These are phyloP conservation scores for Hypoxylon cercidicola DNA, from an alignment of 495 filamentous ascomycete species.

Conservation along the genomic window DNA sequence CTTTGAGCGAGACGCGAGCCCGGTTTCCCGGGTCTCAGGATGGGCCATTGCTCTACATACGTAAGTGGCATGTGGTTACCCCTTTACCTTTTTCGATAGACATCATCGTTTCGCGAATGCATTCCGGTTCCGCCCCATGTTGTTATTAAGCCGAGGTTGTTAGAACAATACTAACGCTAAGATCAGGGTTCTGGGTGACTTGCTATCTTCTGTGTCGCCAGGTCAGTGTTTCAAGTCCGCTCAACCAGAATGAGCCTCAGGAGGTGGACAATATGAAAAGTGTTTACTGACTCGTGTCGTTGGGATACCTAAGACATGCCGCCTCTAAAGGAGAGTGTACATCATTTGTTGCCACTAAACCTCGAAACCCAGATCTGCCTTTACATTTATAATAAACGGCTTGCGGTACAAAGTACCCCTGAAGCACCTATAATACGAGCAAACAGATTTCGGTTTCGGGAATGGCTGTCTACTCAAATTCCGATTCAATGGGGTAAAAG, in stretches of 20 bases:
- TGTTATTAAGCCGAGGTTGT: conserved; percentile 17
- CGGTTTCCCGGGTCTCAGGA: conserved; percentile 55
- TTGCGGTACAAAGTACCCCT: conserved; percentile 38
- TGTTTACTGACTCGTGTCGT: background rate
- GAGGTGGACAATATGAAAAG: no score
- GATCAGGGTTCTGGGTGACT: conserved; percentile 31
- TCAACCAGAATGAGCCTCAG: no score
- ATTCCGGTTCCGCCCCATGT: background rate
- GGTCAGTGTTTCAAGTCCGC: conserved; percentile 44
- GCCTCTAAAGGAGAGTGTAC: conserved; percentile 46
- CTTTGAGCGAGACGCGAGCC: conserved; percentile 57
- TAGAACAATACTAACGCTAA: conserved; percentile 49
- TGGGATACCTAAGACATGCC: conserved; percentile 26
- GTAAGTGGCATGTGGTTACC: conserved; percentile 44
- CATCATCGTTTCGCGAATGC: background rate
- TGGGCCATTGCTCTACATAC: conserved; percentile 67
- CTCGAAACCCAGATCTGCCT: conserved; percentile 59
- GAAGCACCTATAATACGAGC: conserved; percentile 58
- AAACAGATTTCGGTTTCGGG: conserved; percentile 50
- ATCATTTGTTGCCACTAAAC: conserved; percentile 57
- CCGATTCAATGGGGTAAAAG: conserved; percentile 51
- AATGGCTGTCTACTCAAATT: conserved; percentile 45
- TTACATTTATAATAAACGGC: conserved; percentile 22
- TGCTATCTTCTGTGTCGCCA: conserved; percentile 51
- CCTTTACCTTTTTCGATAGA: background rate